These are phyloP conservation scores for Herpetomonas muscarum DNA, from an alignment of 208 protist genomes.

Conservation along the genomic window DNA sequence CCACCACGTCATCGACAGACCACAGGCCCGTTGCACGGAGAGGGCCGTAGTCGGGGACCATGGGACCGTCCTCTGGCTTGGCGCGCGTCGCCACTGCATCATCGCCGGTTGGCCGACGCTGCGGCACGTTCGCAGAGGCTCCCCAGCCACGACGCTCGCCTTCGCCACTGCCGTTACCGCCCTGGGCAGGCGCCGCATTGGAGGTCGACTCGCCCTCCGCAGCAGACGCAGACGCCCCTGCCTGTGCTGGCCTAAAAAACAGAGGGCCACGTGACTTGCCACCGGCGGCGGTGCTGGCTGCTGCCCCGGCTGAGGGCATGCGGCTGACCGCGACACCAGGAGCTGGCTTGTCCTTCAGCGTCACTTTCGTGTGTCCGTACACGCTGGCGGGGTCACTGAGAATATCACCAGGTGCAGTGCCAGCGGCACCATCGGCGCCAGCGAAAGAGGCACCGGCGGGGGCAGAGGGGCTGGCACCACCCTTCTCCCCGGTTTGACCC, in stretches of 20 bases:
- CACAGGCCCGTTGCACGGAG: constrained; percentile 72
- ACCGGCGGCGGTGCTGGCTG: not conserved
- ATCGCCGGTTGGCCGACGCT: not conserved
- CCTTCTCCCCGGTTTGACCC: no score
- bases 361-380: constrained; percentile 37
- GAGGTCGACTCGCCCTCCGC: no score
- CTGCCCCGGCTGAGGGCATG: not conserved
- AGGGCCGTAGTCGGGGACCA: constrained; percentile 73
- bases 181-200: no score
- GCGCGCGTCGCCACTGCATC: constrained; percentile 13
- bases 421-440: not conserved
- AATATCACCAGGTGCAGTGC: not conserved
- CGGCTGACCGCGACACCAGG: constrained; percentile 18
- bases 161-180: no score
- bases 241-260: not conserved
- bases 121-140: no score
- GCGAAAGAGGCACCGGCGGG: constrained; percentile 13
- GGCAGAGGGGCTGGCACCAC: no score
- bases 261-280: constrained; percentile 1
- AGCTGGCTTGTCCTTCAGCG: constrained; percentile 19
- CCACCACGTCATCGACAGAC: constrained; percentile 72
- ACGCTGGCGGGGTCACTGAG: constrained; percentile 10
- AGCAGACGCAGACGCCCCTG: no score
- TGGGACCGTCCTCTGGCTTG: constrained; percentile 43
- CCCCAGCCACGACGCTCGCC: no score